These are phyloP conservation scores for Penicillium digitatum DNA, from an alignment of 2,329 filamentous ascomycete genomes.

Conservation along the genomic window DNA sequence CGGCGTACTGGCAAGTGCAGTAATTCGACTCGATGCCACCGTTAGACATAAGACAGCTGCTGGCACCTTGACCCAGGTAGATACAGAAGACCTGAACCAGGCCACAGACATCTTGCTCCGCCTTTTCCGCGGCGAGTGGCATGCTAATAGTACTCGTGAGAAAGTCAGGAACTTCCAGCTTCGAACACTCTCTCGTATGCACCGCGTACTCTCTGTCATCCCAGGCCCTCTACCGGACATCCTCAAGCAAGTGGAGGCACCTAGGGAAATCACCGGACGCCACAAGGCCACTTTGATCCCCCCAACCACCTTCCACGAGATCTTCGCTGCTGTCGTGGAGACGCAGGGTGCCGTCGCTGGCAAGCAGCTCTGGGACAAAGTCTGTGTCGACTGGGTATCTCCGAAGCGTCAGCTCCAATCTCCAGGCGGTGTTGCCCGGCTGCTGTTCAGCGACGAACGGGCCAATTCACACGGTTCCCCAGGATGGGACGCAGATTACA, in stretches of 20 bases:
- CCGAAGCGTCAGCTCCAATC: conserved; percentile 20
- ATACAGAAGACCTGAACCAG: conserved; percentile 18
- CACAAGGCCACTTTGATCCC: conserved; percentile 30
- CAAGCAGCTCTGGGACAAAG: conserved; percentile 47
- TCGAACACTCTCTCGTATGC: conserved; percentile 28
- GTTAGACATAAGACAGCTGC: conserved; percentile 12
- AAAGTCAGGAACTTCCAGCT: conserved; percentile 27
- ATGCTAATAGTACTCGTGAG: conserved; percentile 21
- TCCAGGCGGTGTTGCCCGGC: conserved; percentile 28
- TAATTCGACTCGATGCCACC: conserved; percentile 38
- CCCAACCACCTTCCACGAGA: conserved; percentile 47
- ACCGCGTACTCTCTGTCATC: conserved; percentile 31
- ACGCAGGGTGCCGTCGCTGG: conserved; percentile 48
- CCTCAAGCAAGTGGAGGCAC: conserved; percentile 18
- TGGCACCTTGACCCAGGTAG: background rate
- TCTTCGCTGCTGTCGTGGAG: conserved; percentile 54
- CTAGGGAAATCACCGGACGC: conserved; percentile 8
- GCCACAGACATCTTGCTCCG: conserved; percentile 34
- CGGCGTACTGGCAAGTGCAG: conserved; percentile 36
- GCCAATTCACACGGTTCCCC: conserved; percentile 22
- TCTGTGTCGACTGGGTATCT: conserved; percentile 39
- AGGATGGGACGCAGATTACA: conserved; percentile 26
- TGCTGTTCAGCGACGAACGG: conserved; percentile 25
- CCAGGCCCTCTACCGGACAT: conserved; percentile 31
- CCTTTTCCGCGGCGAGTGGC: conserved; percentile 34